Conservation (phyloP, 139 green algal species). For the Micractinium sp. region DNA sequence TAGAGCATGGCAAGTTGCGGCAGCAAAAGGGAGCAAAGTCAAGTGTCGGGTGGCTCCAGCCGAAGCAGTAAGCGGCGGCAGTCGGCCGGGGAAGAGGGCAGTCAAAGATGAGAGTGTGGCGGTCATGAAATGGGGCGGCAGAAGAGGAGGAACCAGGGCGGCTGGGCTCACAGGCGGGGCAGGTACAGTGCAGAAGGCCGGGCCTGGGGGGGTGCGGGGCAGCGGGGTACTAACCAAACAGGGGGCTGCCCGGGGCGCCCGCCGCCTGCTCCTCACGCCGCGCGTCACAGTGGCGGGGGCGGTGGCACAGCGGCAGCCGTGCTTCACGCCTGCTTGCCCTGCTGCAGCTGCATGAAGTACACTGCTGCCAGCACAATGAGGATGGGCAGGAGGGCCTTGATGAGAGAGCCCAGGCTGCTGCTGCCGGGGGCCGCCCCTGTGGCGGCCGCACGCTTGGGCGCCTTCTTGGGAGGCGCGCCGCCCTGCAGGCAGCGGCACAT, state of each 20-base stretch:
- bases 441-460: conserved; percentile 8
- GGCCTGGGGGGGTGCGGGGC: too few relatives aligned
- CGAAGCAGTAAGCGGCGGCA: neutral
- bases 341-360: conserved; percentile 19
- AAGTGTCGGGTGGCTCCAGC: too few relatives aligned
- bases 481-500: conserved; percentile 25
- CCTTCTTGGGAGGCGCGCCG: conserved; percentile 14
- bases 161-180: too few relatives aligned
- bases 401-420: conserved; percentile 33
- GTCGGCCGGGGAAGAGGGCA: neutral
- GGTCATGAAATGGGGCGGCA: neutral
- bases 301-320: neutral
- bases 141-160: neutral
- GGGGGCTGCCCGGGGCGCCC: too few relatives aligned
- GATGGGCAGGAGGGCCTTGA: conserved; percentile 52
- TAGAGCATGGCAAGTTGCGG: neutral
- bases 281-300: neutral
- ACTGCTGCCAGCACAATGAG: conserved; percentile 36
- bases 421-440: conserved; percentile 14
- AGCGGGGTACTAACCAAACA: too few relatives aligned
- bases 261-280: too few relatives aligned
- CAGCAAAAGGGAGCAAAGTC: too few relatives aligned
- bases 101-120: neutral
- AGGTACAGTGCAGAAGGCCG: too few relatives aligned
- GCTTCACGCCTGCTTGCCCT: neutral